Evolutionary conservation across 441 rosid genomes (phyloP), one percentile per base, ranked within the genome.

Genomic region (Populus trichocarpa): DNA sequence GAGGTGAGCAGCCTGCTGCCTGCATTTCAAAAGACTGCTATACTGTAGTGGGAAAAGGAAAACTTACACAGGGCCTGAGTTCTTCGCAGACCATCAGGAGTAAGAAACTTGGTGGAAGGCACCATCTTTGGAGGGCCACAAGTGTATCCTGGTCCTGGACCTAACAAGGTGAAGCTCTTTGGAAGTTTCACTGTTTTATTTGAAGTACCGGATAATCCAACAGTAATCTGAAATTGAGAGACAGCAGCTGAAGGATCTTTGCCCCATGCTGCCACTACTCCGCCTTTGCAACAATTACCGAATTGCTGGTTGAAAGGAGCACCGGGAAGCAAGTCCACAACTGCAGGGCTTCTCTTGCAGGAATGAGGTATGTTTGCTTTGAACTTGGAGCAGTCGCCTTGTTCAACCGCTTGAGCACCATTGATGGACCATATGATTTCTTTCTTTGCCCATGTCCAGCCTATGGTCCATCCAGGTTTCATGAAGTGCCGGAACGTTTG

Each of bases 311-410:
- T 92, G 86, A 87, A 93, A 72, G 97, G 94, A 35, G 85, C 93
- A 33, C 87, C 88, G 0, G 96, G 95, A 67, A 94, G 84, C 75
- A 94, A 84, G 84, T 94, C 98, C 35, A 91, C 93, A 11, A 90
- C 92, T 0, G 90, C 87, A 0, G 97, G 98, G 20, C 78, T 87
- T 81, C 83, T 88, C 90, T 89, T 90, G 84, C 98, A 93, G 79
- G 93, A 89, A 70, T 91, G 98, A 79, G 98, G 98, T 70, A 91
- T 82, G 70, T 86, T 87, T 3, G 85, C 94, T 76, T 91, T 92
- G 87, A 91, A 94, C 87, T 91, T 94, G 80, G 98, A 92, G 79
- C 98, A 94, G 70, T 94, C 97, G 38, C 98, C 98, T 86, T 94
- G 98, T 75, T 94, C 97, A 2, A 92, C 88, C n/a, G 98, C 86